Evolutionary conservation across 768 basidiomycete species (phyloP), one percentile per base, ranked within the genome.

Genomic region (Suillus tomentosus): DNA sequence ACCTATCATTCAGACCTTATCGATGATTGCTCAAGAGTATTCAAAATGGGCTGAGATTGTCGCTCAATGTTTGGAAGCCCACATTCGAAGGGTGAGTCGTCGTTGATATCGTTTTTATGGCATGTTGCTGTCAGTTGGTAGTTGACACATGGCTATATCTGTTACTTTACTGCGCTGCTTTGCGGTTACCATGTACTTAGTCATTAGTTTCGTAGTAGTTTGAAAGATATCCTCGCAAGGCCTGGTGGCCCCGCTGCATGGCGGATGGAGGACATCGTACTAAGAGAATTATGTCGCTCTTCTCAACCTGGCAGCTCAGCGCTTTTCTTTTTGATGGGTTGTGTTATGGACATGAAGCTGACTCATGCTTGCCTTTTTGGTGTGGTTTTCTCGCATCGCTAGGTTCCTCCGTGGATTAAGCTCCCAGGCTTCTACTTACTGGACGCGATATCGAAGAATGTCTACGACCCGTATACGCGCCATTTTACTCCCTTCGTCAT

Each of bases 401-500:
- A 99, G 96, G 94, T 95, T 14, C 88, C 89, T 22, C 87, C 91
- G 24, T 90, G 87, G 82, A 90, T 92, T 83, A 96, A 97, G 78
- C 82, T 99, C 9, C 96, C 97, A 1, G 85, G 91, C 0, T 95
- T 98, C 70, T 99, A 99, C 74, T 85, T 99, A 8, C 83, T 99
- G 72, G 97, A 99, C 73, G 96, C 96, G 15, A 95, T 99, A 64
- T 93, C 93, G 62, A 99, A 99, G 77, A 99, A 99, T 79, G 88
- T 96, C 40, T 96, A 88, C 68, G 87, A 93, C 34, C 96, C 96
- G 24, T 99, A 98, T 78, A 92, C 93, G 37, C 87, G 87, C 65
- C 85, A 89, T 66, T 95, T 99, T 71, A 84, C 91, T 13, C 83
- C 87, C 11, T 85, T 95, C 73, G 91, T 96, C 66, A 89, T 91